Evolutionary conservation across 2,329 filamentous ascomycete genomes (phyloP).

Genomic region (Chaetomiaceae sp.): DNA sequence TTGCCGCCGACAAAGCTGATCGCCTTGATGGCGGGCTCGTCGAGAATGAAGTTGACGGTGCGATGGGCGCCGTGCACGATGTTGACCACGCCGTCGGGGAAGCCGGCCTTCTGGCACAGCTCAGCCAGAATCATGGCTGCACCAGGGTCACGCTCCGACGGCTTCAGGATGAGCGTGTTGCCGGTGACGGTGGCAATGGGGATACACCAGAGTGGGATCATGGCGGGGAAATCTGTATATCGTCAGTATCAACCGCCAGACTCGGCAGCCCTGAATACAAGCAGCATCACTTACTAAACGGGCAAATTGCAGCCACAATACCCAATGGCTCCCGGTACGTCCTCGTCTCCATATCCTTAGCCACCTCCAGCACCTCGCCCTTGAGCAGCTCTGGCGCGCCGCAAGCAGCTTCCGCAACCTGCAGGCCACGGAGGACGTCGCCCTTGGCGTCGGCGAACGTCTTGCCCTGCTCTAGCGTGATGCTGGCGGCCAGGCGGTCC

Average conservation of each 20-base stretch:
- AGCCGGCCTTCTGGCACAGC: slow-evolving; percentile 71
- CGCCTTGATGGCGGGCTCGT: slow-evolving; percentile 79
- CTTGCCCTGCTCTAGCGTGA: slow-evolving; percentile 84
- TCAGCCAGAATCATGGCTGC: slow-evolving; percentile 81
- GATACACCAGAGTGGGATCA: slow-evolving; percentile 90
- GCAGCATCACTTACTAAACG: slow-evolving; percentile 59
- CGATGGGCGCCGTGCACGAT: slow-evolving; percentile 74
- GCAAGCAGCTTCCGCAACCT: slow-evolving; percentile 79
- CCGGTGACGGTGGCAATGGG: slow-evolving; percentile 78
- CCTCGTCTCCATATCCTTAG: slow-evolving; percentile 85
- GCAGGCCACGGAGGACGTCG: slow-evolving; percentile 73
- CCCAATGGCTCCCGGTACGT: slow-evolving; percentile 77
- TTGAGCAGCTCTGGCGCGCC: slow-evolving; percentile 75
- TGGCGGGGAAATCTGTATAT: slow-evolving; percentile 70
- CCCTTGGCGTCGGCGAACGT: slow-evolving; percentile 77
- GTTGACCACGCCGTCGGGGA: slow-evolving; percentile 76
- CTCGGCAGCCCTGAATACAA: no score
- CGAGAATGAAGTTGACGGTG: slow-evolving; percentile 80
- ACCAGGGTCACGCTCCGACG: slow-evolving; percentile 77
- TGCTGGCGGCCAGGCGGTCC: slow-evolving; percentile 77
- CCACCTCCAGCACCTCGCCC: slow-evolving; percentile 76
- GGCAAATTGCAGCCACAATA: slow-evolving; percentile 77
- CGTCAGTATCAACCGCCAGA: background rate
- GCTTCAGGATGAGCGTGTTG: slow-evolving; percentile 80
- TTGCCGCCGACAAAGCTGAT: slow-evolving; percentile 83